These are phyloP conservation scores for Boletus eberwhitei DNA, from an alignment of 768 basidiomycete genomes.

Conservation along the genomic window DNA sequence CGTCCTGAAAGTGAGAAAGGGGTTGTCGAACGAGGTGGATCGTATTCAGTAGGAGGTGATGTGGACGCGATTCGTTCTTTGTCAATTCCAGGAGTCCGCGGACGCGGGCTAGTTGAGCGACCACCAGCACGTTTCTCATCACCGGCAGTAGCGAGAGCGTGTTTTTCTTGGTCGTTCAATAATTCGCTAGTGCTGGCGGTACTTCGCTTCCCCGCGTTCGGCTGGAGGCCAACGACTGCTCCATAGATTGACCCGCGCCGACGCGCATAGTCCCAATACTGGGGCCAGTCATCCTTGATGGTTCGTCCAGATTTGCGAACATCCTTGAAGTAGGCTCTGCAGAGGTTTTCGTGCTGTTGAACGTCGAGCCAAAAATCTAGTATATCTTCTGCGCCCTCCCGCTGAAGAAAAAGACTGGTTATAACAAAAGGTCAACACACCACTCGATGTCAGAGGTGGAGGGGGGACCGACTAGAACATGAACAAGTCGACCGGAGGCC, in stretches of 20 bases:
- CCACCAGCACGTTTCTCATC: slow-evolving; percentile 49
- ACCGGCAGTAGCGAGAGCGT: slow-evolving; percentile 46
- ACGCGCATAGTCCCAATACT: slow-evolving; percentile 94
- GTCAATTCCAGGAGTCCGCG: slow-evolving; percentile 37
- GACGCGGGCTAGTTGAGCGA: slow-evolving; percentile 58
- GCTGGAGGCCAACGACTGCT: slow-evolving; percentile 75
- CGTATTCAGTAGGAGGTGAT: slow-evolving; percentile 46
- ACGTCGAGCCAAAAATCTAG: slow-evolving; percentile 99
- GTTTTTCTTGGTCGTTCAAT: slow-evolving; percentile 67
- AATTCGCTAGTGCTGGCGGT: slow-evolving; percentile 78
- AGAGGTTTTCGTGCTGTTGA: slow-evolving; percentile 98
- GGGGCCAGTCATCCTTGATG: slow-evolving; percentile 97
- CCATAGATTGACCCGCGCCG: slow-evolving; percentile 92
- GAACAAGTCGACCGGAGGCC: slow-evolving; percentile 96
- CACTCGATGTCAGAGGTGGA: neutral
- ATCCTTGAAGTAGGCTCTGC: slow-evolving; percentile 98
- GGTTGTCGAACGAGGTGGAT: slow-evolving; percentile 65
- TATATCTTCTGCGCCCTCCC: slow-evolving; percentile 94
- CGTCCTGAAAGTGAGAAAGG: slow-evolving; percentile 76
- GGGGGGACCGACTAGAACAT: slow-evolving; percentile 87
- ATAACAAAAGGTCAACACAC: slow-evolving; percentile 5
- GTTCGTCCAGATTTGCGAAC: slow-evolving; percentile 90
- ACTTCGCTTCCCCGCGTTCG: slow-evolving; percentile 65
- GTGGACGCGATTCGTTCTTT: slow-evolving; percentile 40
- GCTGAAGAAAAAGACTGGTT: slow-evolving; percentile 85